These are phyloP conservation scores for Saccharomycopsis hybrid DNA, from an alignment of 1,139 yeast genomes.

Conservation along the genomic window DNA sequence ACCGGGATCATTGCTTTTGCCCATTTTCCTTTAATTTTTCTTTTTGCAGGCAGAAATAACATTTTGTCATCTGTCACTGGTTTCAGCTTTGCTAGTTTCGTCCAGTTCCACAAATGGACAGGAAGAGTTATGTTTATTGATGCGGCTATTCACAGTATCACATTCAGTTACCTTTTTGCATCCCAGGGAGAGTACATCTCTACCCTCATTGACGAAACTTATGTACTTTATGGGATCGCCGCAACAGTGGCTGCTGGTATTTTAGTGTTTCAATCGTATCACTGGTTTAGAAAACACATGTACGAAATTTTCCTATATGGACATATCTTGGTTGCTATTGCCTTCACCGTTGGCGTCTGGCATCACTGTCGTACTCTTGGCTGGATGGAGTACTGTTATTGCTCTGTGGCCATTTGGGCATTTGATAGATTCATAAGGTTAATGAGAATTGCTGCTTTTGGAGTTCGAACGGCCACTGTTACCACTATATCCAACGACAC, in stretches of 20 bases:
- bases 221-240: conserved; percentile 50
- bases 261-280: conserved; percentile 39
- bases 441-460: conserved; percentile 41
- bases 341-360: conserved; percentile 30
- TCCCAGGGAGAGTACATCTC: conserved; percentile 11
- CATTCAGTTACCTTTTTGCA: conserved; percentile 33
- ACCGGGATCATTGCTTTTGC: conserved; percentile 45
- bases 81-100: conserved; percentile 56
- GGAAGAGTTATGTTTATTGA: conserved; percentile 40
- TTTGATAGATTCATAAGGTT: conserved; percentile 52
- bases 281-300: conserved; percentile 44
- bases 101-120: conserved; percentile 60
- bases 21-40: conserved; percentile 44
- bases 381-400: conserved; percentile 34
- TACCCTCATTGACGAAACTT: conserved; percentile 28
- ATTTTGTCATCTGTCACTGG: conserved; percentile 58
- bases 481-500: conserved; percentile 39
- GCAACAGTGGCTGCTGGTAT: conserved; percentile 36
- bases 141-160: conserved; percentile 45
- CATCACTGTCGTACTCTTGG: neutral
- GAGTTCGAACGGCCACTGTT: conserved; percentile 38
- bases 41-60: conserved; percentile 66
- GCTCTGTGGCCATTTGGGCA: conserved; percentile 58
- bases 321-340: conserved; percentile 53
- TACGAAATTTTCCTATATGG: conserved; percentile 59